phyloP scores from a whole-genome alignment of 805 yeast species.

The Yamadazyma akitaensis region DNA sequence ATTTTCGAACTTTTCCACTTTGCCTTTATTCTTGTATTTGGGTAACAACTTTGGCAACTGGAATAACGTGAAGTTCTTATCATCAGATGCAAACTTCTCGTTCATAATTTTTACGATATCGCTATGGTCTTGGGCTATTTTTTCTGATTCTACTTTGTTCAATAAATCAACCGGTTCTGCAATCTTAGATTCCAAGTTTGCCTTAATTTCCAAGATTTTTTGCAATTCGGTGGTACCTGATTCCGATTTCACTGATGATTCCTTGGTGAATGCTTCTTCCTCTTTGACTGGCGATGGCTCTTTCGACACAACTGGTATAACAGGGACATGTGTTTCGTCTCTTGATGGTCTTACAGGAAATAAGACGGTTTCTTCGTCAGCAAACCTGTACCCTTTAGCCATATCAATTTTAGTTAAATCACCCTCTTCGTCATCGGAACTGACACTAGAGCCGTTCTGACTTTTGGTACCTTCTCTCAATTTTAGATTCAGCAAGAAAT shows the following conservation, averaged over 20 bases:
- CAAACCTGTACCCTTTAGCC: slow-evolving; percentile 56
- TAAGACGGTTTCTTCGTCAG: slow-evolving; percentile 50
- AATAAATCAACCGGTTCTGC: slow-evolving; percentile 26
- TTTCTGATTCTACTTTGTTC: slow-evolving; percentile 29
- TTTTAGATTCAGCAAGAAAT: slow-evolving; percentile 35
- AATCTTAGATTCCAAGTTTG: slow-evolving; percentile 26
- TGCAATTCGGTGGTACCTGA: slow-evolving; percentile 26
- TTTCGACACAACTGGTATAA: slow-evolving; percentile 9
- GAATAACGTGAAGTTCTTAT: slow-evolving; percentile 33
- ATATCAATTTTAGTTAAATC: slow-evolving; percentile 54
- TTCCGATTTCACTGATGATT: slow-evolving; percentile 28
- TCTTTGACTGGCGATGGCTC: slow-evolving; percentile 12
- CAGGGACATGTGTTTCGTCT: slow-evolving; percentile 36
- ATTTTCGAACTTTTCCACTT: not conserved
- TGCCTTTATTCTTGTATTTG: slow-evolving; percentile 20
- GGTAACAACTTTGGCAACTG: slow-evolving; percentile 52
- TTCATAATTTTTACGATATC: slow-evolving; percentile 26
- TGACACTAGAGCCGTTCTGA: not conserved
- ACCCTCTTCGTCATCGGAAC: slow-evolving; percentile 30
- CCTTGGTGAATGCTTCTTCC: slow-evolving; percentile 9
- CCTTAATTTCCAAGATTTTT: slow-evolving; percentile 23
- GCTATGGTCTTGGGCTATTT: slow-evolving; percentile 29
- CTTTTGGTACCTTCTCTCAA: slow-evolving; percentile 1
- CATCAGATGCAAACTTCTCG: slow-evolving; percentile 18
- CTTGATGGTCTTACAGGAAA: slow-evolving; percentile 74